Evolutionary conservation across 1,284 basidiomycete species (phyloP).

Genomic region (Malassezia equina): DNA sequence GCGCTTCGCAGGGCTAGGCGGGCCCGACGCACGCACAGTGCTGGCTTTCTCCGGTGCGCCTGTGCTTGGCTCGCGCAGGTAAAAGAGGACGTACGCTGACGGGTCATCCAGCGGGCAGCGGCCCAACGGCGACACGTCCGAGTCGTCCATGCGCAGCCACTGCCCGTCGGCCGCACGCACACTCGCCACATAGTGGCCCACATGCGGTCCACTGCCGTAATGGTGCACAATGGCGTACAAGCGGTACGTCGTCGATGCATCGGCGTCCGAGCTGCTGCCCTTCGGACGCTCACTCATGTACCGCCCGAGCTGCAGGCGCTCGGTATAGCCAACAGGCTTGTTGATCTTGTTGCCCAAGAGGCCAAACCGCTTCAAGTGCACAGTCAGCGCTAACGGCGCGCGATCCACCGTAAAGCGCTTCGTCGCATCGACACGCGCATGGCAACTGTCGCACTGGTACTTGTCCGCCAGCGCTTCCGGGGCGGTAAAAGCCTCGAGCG

Average conservation of each 20-base stretch:
- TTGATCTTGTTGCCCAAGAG: slow-evolving; percentile 62
- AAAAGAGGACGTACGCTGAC: slow-evolving; percentile 88
- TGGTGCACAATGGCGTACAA: slow-evolving; percentile 89
- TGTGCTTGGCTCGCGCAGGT: slow-evolving; percentile 57
- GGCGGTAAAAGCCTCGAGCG: slow-evolving; percentile 70
- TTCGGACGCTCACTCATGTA: slow-evolving; percentile 63
- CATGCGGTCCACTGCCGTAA: slow-evolving; percentile 80
- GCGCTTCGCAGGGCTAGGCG: slow-evolving; percentile 7
- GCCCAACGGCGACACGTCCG: slow-evolving; percentile 54
- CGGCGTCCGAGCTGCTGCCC: slow-evolving; percentile 35
- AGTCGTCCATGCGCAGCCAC: slow-evolving; percentile 94
- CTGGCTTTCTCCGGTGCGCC: background rate
- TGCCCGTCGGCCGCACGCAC: slow-evolving; percentile 62
- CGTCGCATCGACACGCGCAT: slow-evolving; percentile 71
- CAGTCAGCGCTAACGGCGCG: slow-evolving; percentile 77
- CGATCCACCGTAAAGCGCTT: slow-evolving; percentile 79
- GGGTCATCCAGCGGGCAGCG: slow-evolving; percentile 54
- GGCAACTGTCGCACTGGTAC: slow-evolving; percentile 96
- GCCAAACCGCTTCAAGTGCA: slow-evolving; percentile 95
- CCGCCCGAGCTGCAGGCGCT: slow-evolving; percentile 63
- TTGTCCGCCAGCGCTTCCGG: slow-evolving; percentile 80
- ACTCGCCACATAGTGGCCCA: slow-evolving; percentile 87
- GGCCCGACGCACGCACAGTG: background rate
- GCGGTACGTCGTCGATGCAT: slow-evolving; percentile 76
- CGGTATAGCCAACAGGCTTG: slow-evolving; percentile 66